Base-by-base conservation (phyloP, 148 eudicot species). In the Vaccinium myrtillus region DNA sequence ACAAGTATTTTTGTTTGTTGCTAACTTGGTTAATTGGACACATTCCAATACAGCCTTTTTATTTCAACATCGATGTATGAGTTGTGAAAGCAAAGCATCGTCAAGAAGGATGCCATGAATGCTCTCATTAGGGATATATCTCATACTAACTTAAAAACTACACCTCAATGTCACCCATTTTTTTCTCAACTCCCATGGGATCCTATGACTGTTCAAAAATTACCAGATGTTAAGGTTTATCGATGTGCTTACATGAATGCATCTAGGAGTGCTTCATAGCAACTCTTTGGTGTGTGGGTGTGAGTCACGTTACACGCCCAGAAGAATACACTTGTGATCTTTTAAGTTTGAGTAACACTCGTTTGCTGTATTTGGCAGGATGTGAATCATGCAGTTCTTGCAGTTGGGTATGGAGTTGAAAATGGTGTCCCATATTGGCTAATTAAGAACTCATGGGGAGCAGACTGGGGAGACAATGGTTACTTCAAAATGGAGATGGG, bases 341-440 rank as follows among this genome's bases (percentile, higher is more conserved):
- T 69, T 27, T 30, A 71, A 4, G 55, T 9, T 36, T 70, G 13
- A 1, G 36, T 74, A 30, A 84, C 21, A 39, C 8, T 4, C 25
- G 18, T 9, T 63, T 70, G 4, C 56, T n/a, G n/a, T 71, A 51
- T 54, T 80, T 86, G 90, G 86, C 94, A 97, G 99, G 98, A 97
- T 88, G 99, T 97, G 89, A 97, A 97, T 91, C 99, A 97, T 88
- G 99, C 99, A 77, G 99, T 97, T 88, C 89, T 97, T 86, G 99
- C 99, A 25, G 98, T 95, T 86, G 99, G 99, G 55, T 97, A 95
- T 85, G 99, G 99, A 71, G 94, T 91, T 75, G 95, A 95, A 90
- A 82, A 95, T 54, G 98, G 95, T 30, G 81, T 88, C 58, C 91
- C 98, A 1, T 97, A 95, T 87, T 97, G 99, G 99, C 92, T 97